Evolutionary conservation across 805 yeast genomes (phyloP).

Genomic region (Schizosaccharomyces octosporus): DNA sequence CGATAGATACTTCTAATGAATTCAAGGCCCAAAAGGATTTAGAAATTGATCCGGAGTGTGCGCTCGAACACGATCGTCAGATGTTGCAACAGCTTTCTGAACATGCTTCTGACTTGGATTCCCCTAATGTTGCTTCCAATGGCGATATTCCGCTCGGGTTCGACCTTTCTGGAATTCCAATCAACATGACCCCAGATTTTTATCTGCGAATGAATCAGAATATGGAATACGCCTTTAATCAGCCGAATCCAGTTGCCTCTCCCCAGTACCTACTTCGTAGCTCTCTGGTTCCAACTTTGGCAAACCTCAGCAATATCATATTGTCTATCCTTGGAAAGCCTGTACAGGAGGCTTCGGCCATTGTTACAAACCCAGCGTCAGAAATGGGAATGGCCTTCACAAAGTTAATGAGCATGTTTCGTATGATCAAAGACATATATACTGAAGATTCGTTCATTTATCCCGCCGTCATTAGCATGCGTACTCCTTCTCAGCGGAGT

Average conservation of each 20-base stretch:
- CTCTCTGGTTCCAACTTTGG: not conserved
- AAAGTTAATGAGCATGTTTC: not conserved
- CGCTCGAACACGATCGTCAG: not conserved
- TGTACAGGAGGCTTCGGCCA: not conserved
- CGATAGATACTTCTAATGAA: not conserved
- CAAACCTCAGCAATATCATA: not conserved
- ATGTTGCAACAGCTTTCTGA: not conserved
- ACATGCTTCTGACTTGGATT: not conserved
- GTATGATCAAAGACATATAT: slow-evolving; percentile 28
- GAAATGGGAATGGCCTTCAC: slow-evolving; percentile 1
- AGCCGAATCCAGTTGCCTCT: not conserved
- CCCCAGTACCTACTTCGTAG: not conserved
- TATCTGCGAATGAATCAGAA: not conserved
- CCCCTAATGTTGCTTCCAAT: not conserved
- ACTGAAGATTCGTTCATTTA: slow-evolving; percentile 47
- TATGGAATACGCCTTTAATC: not conserved
- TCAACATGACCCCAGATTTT: not conserved
- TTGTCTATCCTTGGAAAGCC: not conserved
- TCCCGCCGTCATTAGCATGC: slow-evolving; percentile 27
- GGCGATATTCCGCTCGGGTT: not conserved
- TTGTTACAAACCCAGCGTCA: not conserved
- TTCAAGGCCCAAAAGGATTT: not conserved
- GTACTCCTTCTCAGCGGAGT: slow-evolving; percentile 15
- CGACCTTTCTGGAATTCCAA: not conserved
- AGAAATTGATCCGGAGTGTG: not conserved